These are phyloP conservation scores for Phytophthora agathidicida DNA, from an alignment of 352 stramenopile genomes.

Conservation along the genomic window DNA sequence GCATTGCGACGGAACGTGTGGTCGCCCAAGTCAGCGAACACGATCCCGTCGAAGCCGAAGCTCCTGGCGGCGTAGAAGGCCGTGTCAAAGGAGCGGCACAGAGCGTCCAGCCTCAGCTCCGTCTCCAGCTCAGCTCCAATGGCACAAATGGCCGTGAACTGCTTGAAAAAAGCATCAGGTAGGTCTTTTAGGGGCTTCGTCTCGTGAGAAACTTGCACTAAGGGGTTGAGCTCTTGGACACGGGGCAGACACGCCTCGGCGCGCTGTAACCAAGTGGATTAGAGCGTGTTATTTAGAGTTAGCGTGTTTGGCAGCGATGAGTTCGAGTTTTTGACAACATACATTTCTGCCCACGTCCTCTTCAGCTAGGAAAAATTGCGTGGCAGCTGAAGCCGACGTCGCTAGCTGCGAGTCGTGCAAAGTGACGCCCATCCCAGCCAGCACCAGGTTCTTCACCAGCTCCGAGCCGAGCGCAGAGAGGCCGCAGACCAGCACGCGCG, in stretches of 20 bases:
- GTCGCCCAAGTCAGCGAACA: conserved; percentile 80
- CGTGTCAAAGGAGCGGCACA: conserved; percentile 60
- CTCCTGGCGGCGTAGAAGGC: conserved; percentile 78
- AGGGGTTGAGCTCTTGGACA: conserved; percentile 95
- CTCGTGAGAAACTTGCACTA: conserved; percentile 88
- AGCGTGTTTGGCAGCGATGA: not conserved
- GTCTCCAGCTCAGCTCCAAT: conserved; percentile 47
- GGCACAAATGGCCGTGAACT: conserved; percentile 90
- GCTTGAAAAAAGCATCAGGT: conserved; percentile 77
- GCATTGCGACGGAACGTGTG: conserved; percentile 70
- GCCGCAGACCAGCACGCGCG: conserved; percentile 89
- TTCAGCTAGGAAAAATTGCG: conserved; percentile 88
- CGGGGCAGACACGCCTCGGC: conserved; percentile 78
- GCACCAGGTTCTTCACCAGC: conserved; percentile 97
- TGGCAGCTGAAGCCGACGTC: conserved; percentile 47
- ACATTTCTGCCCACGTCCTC: conserved; percentile 82
- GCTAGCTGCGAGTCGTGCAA: conserved; percentile 87
- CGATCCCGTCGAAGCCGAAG: conserved; percentile 80
- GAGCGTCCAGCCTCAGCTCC: conserved; percentile 63
- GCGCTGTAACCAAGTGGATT: conserved; percentile 39
- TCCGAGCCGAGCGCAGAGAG: conserved; percentile 89
- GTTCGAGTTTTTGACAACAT: conserved; percentile 9
- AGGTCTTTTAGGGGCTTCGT: conserved; percentile 59
- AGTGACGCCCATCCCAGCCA: conserved; percentile 95
- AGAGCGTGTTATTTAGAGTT: conserved; percentile 1